These are phyloP conservation scores for Cryptococcus sp. DNA, from an alignment of 1,284 basidiomycete species.

Conservation along the genomic window DNA sequence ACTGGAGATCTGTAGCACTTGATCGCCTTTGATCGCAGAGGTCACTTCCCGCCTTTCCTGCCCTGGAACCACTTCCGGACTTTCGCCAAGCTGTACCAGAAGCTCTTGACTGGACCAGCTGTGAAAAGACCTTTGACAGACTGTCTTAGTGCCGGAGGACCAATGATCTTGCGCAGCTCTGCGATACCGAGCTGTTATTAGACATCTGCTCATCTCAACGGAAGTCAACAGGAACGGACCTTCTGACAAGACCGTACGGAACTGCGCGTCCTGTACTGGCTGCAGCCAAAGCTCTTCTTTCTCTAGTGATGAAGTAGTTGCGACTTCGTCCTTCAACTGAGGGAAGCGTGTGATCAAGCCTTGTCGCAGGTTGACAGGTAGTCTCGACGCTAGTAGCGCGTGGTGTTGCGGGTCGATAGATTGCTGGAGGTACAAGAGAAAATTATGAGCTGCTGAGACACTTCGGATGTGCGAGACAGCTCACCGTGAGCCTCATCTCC, in stretches of 20 bases:
- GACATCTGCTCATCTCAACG: not conserved
- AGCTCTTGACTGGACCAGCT: slow-evolving; percentile 75
- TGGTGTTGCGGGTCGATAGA: slow-evolving; percentile 66
- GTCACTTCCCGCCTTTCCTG: slow-evolving; percentile 15
- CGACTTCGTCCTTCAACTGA: not conserved
- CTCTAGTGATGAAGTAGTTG: not conserved
- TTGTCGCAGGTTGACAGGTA: slow-evolving; percentile 64
- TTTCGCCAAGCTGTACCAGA: slow-evolving; percentile 73
- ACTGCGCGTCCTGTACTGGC: slow-evolving; percentile 65
- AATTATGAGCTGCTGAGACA: no score
- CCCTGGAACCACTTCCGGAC: slow-evolving; percentile 76
- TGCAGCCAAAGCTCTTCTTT: slow-evolving; percentile 67
- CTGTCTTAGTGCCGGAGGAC: slow-evolving; percentile 79
- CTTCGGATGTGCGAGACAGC: no score
- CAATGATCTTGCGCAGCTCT: slow-evolving; percentile 78
- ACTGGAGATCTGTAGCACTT: no score
- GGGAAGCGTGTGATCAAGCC: slow-evolving; percentile 25
- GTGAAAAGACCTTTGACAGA: slow-evolving; percentile 82
- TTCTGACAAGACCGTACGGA: slow-evolving; percentile 62
- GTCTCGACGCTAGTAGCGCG: slow-evolving; percentile 70
- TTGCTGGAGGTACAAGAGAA: slow-evolving; percentile 56
- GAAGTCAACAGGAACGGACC: slow-evolving; percentile 56
- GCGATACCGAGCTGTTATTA: slow-evolving; percentile 1
- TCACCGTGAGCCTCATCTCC: slow-evolving; percentile 2
- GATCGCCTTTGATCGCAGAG: not conserved